Evolutionary conservation across 768 basidiomycete genomes (phyloP).

Genomic region (Hebeloma cylindrosporum): DNA sequence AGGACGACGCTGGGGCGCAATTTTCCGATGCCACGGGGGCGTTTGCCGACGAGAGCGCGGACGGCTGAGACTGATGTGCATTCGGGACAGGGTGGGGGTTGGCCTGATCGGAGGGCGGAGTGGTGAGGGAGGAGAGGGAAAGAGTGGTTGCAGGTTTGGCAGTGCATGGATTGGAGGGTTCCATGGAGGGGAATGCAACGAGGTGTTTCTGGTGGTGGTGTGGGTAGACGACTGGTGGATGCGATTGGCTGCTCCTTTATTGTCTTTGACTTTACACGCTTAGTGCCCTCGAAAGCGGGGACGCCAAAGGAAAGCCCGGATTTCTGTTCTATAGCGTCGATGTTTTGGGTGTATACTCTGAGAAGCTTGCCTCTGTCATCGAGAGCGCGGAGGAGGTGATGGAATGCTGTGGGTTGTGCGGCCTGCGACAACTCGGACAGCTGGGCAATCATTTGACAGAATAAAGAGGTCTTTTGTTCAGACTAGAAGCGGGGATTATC

Average conservation of each 20-base stretch:
- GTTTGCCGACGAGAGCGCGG: constrained; percentile 73
- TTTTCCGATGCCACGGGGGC: constrained; percentile 75
- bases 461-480: constrained; percentile 71
- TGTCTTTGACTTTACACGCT: constrained; percentile 45
- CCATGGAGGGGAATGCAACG: constrained; percentile 91
- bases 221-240: constrained; percentile 38
- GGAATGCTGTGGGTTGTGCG: constrained; percentile 81
- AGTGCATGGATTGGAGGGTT: constrained; percentile 75
- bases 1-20: constrained; percentile 86
- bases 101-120: constrained; percentile 56
- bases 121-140: constrained; percentile 66
- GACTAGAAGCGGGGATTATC: constrained; percentile 42
- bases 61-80: constrained; percentile 70
- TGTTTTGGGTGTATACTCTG: constrained; percentile 92
- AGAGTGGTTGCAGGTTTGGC: constrained; percentile 75
- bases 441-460: constrained; percentile 88
- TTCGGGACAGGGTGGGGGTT: constrained; percentile 74
- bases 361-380: constrained; percentile 77
- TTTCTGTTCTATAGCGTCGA: constrained; percentile 85
- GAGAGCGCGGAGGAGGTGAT: constrained; percentile 68
- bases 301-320: constrained; percentile 88
- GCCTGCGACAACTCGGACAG: constrained; percentile 70
- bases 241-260: constrained; percentile 12
- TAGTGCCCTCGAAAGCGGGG: constrained; percentile 63
- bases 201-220: constrained; percentile 60